Percentiles rank a stretch among this genome's conserved stretches.
Evolutionary conservation across 2,329 filamentous ascomycete genomes (phyloP).

Genomic region (Zymoseptoria brevis): DNA sequence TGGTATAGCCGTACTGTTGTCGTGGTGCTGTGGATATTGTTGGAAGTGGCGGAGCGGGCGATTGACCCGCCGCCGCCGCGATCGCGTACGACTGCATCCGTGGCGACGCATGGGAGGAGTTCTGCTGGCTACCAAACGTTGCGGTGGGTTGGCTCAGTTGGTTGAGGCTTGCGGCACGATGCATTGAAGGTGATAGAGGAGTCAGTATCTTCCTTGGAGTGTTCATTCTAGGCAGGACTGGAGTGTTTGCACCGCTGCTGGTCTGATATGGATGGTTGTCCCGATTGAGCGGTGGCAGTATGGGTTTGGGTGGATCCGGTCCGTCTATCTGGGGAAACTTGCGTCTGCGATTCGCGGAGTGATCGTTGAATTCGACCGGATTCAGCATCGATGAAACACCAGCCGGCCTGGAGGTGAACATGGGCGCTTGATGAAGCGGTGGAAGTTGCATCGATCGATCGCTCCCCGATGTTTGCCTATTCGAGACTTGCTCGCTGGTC

Average conservation of each 20-base stretch:
- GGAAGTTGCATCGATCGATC: constrained; percentile 24
- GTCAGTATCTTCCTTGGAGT: constrained; percentile 45
- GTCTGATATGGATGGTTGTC: constrained; percentile 4
- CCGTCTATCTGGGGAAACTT: constrained; percentile 40
- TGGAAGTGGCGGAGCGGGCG: constrained; percentile 36
- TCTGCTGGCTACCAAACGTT: constrained; percentile 43
- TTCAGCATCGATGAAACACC: constrained; percentile 43
- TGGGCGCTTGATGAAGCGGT: constrained; percentile 21
- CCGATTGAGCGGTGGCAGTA: constrained; percentile 24
- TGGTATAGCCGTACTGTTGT: constrained; percentile 29
- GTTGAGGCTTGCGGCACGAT: constrained; percentile 45
- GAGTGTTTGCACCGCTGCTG: constrained; percentile 19
- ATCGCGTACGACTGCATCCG: constrained; percentile 36
- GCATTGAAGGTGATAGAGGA: constrained; percentile 47
- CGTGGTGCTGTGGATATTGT: constrained; percentile 36
- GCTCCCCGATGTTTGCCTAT: constrained; percentile 12
- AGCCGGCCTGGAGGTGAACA: constrained; percentile 27
- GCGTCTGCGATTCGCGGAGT: constrained; percentile 30
- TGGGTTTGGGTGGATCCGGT: constrained; percentile 26
- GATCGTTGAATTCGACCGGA: constrained; percentile 31
- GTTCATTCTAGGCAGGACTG: constrained; percentile 8
- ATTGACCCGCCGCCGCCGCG: constrained; percentile 33
- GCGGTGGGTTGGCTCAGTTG: constrained; percentile 34
- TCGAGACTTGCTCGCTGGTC: neutral
- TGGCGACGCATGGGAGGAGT: constrained; percentile 39